phyloP scores from a whole-genome alignment of 2,329 filamentous ascomycete genomes.

The Fusarium brevicatenulatum region DNA sequence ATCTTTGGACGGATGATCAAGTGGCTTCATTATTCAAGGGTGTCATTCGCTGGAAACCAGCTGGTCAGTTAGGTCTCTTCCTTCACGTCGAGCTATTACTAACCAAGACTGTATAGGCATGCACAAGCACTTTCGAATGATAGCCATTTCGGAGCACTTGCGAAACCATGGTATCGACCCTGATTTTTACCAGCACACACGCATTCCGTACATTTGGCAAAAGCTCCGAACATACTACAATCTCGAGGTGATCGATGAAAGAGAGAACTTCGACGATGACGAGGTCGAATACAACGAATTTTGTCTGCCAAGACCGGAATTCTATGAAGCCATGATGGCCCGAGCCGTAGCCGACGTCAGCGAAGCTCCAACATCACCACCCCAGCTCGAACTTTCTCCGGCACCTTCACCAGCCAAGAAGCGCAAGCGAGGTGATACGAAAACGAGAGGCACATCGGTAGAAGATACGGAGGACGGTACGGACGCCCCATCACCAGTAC shows the following conservation, averaged over 20 bases:
- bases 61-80: constrained; percentile 64
- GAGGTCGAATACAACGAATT: constrained; percentile 73
- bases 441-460: constrained; percentile 55
- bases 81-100: constrained; percentile 5
- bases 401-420: constrained; percentile 52
- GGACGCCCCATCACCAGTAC: constrained; percentile 50
- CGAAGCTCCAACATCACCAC: constrained; percentile 60
- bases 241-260: constrained; percentile 84
- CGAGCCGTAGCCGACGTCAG: constrained; percentile 57
- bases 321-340: constrained; percentile 59
- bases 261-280: constrained; percentile 74
- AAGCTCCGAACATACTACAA: constrained; percentile 89
- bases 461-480: constrained; percentile 61
- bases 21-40: constrained; percentile 92
- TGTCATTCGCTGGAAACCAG: constrained; percentile 95
- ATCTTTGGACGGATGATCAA: constrained; percentile 95
- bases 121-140: constrained; percentile 94
- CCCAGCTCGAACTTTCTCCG: constrained; percentile 55
- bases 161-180: constrained; percentile 83
- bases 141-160: constrained; percentile 83
- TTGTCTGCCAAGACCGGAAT: constrained; percentile 63
- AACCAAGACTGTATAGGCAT: constrained; percentile 67
- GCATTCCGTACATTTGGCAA: constrained; percentile 90
- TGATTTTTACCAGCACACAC: constrained; percentile 78
- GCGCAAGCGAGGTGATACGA: constrained; percentile 57